phyloP scores from a whole-genome alignment of 345 rosid species.

The Heritiera littoralis region DNA sequence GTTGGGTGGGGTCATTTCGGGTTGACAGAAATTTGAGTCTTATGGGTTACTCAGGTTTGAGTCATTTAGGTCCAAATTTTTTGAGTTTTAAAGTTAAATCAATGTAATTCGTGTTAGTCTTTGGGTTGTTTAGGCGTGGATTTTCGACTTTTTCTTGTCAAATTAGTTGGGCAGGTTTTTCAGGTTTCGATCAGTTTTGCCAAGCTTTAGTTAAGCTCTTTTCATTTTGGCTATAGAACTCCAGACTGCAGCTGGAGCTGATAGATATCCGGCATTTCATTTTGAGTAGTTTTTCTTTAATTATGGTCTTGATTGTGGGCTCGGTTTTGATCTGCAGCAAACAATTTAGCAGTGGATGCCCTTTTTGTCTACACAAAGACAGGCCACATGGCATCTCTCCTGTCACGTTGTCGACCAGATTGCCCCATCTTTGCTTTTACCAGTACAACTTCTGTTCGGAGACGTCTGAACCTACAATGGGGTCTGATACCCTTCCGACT shows the following conservation, averaged over 20 bases:
- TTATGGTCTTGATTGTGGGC: slow-evolving; percentile 8
- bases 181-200: background rate
- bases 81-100: background rate
- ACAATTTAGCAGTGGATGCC: slow-evolving; percentile 90
- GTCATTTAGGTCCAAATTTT: background rate
- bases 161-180: background rate
- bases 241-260: background rate
- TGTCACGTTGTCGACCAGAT: slow-evolving; percentile 95
- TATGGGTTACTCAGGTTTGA: background rate
- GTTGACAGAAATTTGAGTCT: background rate
- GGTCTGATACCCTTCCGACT: slow-evolving; percentile 97
- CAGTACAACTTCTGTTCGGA: slow-evolving; percentile 67
- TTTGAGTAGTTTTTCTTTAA: background rate
- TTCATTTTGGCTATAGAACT: background rate
- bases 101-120: background rate
- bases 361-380: slow-evolving; percentile 88
- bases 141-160: background rate
- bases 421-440: slow-evolving; percentile 98
- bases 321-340: slow-evolving; percentile 58
- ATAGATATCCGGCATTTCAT: background rate
- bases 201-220: background rate
- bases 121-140: background rate
- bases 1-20: background rate
- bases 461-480: slow-evolving; percentile 95
- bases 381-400: slow-evolving; percentile 94